These are phyloP conservation scores for Soucietia sequanensis DNA, from an alignment of 805 yeast species.

Conservation along the genomic window DNA sequence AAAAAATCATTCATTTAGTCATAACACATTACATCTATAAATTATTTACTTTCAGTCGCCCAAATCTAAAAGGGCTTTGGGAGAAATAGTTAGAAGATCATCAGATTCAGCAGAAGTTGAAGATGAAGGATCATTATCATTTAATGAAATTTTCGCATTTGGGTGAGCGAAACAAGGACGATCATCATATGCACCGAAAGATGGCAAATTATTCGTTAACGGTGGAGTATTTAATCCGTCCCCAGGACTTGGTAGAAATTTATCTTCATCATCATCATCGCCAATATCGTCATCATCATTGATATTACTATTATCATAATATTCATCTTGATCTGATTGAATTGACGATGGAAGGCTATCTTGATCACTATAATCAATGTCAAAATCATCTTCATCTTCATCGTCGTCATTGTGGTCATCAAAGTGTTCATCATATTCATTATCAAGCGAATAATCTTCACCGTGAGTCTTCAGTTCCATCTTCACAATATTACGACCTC, in stretches of 20 bases:
- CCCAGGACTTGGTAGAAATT: constrained; percentile 28
- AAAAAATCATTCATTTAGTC: too few relatives aligned
- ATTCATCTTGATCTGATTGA: not conserved
- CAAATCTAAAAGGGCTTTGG: too few relatives aligned
- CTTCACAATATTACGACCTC: too few relatives aligned
- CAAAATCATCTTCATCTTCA: constrained; percentile 34
- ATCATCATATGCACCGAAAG: constrained; percentile 27
- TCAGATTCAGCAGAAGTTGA: constrained; percentile 1
- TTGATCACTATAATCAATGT: constrained; percentile 28
- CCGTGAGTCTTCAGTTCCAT: too few relatives aligned
- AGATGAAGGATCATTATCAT: constrained; percentile 8
- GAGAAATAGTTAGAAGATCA: not conserved
- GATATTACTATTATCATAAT: constrained; percentile 15
- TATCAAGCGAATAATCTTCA: not conserved
- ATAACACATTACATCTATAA: too few relatives aligned
- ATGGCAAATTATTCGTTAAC: constrained; percentile 13
- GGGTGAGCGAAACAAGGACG: constrained; percentile 45
- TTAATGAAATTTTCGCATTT: constrained; percentile 32
- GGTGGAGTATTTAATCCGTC: constrained; percentile 30
- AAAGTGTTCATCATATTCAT: not conserved
- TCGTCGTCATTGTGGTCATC: constrained; percentile 6
- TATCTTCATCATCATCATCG: constrained; percentile 25
- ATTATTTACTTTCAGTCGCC: too few relatives aligned
- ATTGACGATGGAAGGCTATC: constrained; percentile 2
- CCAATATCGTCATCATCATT: constrained; percentile 26